A percentile compares a stretch with the other conserved stretches of the same genome.
These are phyloP conservation scores for Corynascus novoguineensis DNA, from an alignment of 495 filamentous ascomycete genomes.

Conservation along the genomic window DNA sequence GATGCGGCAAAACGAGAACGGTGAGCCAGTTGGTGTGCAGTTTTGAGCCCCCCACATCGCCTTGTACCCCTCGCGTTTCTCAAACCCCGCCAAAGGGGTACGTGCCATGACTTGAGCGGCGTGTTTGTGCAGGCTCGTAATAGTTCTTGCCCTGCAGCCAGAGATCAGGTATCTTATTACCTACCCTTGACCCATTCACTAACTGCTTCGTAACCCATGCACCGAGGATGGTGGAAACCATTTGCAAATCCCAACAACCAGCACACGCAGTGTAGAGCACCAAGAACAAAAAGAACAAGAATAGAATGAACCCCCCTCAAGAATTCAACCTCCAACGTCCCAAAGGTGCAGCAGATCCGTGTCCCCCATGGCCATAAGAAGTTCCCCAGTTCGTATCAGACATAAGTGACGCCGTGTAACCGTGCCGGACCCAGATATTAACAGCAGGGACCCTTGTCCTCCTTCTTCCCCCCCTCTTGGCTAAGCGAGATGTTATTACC, in stretches of 20 bases:
- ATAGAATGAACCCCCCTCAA: constrained; percentile 27
- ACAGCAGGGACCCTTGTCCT: constrained; percentile 85
- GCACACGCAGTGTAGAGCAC: constrained; percentile 26
- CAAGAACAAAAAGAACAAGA: constrained; percentile 30
- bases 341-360: constrained; percentile 36
- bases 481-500: constrained; percentile 77
- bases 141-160: not conserved
- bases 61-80: not conserved
- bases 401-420: constrained; percentile 47
- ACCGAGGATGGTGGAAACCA: constrained; percentile 21
- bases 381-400: constrained; percentile 32
- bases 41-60: no score
- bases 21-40: not conserved
- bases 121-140: no score
- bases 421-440: constrained; percentile 37
- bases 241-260: constrained; percentile 23
- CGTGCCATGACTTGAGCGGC: not conserved
- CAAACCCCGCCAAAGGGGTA: not conserved
- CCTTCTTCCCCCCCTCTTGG: constrained; percentile 59
- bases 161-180: constrained; percentile 25
- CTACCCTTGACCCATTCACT: constrained; percentile 27
- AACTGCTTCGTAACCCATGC: constrained; percentile 31
- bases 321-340: constrained; percentile 23
- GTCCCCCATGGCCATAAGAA: constrained; percentile 33
- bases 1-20: not conserved